A percentile compares a stretch with the other conserved stretches of the same genome.
Evolutionary conservation across 2,329 filamentous ascomycete genomes (phyloP).

Genomic region (Elsinoe fawcettii): DNA sequence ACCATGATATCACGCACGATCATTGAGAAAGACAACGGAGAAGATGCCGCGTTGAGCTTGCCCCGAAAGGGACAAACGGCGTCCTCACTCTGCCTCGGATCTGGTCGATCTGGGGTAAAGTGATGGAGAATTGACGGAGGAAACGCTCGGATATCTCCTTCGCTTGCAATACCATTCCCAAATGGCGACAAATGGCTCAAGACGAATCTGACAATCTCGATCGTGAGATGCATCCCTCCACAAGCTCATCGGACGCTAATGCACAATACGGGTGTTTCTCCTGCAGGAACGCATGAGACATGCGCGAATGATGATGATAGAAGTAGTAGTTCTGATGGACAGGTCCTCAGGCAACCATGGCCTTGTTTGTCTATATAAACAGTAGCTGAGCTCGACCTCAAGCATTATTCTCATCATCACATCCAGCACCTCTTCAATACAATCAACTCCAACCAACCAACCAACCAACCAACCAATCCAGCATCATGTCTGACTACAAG

Average conservation of each 20-base stretch:
- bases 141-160: neutral
- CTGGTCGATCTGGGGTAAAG: neutral
- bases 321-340: neutral
- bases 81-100: neutral
- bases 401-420: slow-evolving; percentile 16
- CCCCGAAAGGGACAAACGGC: neutral
- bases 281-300: slow-evolving; percentile 7
- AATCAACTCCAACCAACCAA: neutral
- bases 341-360: neutral
- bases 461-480: slow-evolving; percentile 14
- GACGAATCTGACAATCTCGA: neutral
- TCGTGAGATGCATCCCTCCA: neutral
- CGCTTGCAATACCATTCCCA: neutral
- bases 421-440: slow-evolving; percentile 15
- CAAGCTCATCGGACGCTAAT: neutral
- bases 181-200: neutral
- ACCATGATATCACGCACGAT: slow-evolving; percentile 2
- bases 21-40: neutral
- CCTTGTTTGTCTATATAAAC: slow-evolving; percentile 8
- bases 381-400: neutral
- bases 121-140: neutral
- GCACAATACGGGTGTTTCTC: neutral
- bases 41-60: neutral
- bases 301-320: slow-evolving; percentile 7
- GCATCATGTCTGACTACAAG: slow-evolving; percentile 32